A percentile compares a stretch with the other conserved stretches of the same genome.
Evolutionary conservation across 2,329 filamentous ascomycete species (phyloP).

Genomic region (Aspergillus sp.): DNA sequence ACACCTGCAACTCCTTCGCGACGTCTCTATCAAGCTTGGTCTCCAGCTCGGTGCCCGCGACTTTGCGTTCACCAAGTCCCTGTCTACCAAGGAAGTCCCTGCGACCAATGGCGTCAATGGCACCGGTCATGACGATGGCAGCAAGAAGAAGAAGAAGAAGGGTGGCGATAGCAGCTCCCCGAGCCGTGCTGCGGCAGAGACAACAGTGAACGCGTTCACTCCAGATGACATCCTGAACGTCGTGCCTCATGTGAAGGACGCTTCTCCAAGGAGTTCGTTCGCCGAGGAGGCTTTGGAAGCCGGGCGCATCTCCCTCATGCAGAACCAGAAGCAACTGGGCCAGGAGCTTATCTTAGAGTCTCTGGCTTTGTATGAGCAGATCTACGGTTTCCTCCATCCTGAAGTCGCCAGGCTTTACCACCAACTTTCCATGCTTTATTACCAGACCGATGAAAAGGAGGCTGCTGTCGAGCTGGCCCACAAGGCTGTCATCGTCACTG

Average conservation of each 20-base stretch:
- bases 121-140: conserved; percentile 28
- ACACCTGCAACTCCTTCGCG: conserved; percentile 76
- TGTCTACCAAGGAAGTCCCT: conserved; percentile 23
- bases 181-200: conserved; percentile 33
- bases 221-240: conserved; percentile 84
- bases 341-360: conserved; percentile 95
- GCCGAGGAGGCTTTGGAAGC: conserved; percentile 95
- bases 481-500: conserved; percentile 92
- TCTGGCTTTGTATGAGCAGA: conserved; percentile 91
- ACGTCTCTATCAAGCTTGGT: conserved; percentile 80
- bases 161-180: conserved; percentile 42
- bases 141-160: conserved; percentile 55
- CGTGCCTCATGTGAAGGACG: conserved; percentile 92
- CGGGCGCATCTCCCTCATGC: conserved; percentile 88
- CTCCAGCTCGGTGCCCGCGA: conserved; percentile 75
- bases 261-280: conserved; percentile 76
- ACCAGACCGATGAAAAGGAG: conserved; percentile 95
- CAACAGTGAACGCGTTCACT: conserved; percentile 55
- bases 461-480: conserved; percentile 89
- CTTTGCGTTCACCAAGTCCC: conserved; percentile 55
- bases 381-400: conserved; percentile 93
- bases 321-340: conserved; percentile 89
- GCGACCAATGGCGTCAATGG: conserved; percentile 30
- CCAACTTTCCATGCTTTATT: conserved; percentile 89
- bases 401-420: conserved; percentile 95